Evolutionary conservation across 179 eudicot species (phyloP), one percentile per base, ranked within the genome.

Genomic region (Beta corolliflora): DNA sequence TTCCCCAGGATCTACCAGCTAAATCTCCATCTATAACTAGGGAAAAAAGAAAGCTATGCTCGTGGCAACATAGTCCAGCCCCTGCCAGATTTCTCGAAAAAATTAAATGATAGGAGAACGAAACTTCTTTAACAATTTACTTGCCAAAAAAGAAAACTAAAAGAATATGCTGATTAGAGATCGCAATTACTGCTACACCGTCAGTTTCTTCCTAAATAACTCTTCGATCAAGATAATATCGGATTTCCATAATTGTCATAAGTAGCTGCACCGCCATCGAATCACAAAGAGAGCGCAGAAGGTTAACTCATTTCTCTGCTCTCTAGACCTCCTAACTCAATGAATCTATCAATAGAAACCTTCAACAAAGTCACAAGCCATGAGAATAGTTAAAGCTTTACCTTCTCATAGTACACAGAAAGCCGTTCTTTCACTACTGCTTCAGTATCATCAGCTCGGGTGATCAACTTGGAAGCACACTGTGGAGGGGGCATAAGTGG

Each of bases 381-480:
- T n/a, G 54, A 48, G 9, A 61, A 75, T 12, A 59, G 45, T 53
- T 55, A 54, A 81, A 81, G 23, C 14, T 44, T 48, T 91, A 95
- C 99, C 99, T 92, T 94, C 68, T 96, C 98, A 63, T 75, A 65
- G 87, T 96, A 94, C 66, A 96, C 84, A 44, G 88, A 94, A 67
- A 94, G 93, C 63, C 99, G 87, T 84, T 94, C 91, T 84, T 87
- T 96, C 23, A 96, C 97, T 54, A 94, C 91, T 81, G 53, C 85
- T 84, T 93, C 99, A 46, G 97, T 94, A 81, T 96, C 99, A 88
- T 96, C 99, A 75, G 98, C 84, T 71, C 99, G 91, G 64, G 93
- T 93, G 77, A 96, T 83, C 81, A 96, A 92, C 92, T 96, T 96
- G 68, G 99, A 90, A 78, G 80, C 89, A 87, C 99, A 96, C 3